These are phyloP conservation scores for Proliferodiscus dingleyae DNA, from an alignment of 2,329 filamentous ascomycete species.

Conservation along the genomic window DNA sequence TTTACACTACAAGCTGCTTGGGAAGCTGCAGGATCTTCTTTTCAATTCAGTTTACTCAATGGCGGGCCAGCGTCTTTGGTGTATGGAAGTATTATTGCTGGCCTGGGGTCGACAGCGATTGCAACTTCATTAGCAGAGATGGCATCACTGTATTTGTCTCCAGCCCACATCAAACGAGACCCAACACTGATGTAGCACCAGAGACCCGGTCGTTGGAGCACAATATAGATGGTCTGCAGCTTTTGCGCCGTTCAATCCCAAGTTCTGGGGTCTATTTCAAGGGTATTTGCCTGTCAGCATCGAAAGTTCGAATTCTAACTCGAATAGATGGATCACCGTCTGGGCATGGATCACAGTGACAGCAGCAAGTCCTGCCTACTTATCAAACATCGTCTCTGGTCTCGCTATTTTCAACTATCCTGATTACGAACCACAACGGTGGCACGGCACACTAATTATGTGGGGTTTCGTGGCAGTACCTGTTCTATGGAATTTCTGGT, in stretches of 20 bases:
- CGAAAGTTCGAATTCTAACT: not conserved
- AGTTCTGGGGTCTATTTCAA: slow-evolving; percentile 13
- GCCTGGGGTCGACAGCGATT: slow-evolving; percentile 5
- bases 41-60: slow-evolving; percentile 11
- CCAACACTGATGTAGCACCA: not conserved
- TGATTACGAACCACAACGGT: slow-evolving; percentile 31
- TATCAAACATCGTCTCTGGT: slow-evolving; percentile 8
- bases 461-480: slow-evolving; percentile 37
- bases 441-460: slow-evolving; percentile 38
- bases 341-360: slow-evolving; percentile 7
- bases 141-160: slow-evolving; percentile 4
- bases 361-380: slow-evolving; percentile 9
- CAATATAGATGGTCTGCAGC: slow-evolving; percentile 14
- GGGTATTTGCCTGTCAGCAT: not conserved
- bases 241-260: slow-evolving; percentile 8
- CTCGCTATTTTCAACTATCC: slow-evolving; percentile 29
- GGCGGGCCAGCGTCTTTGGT: slow-evolving; percentile 13
- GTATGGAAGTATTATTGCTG: slow-evolving; percentile 9
- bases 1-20: slow-evolving; percentile 13
- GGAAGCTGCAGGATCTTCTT: slow-evolving; percentile 9
- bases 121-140: slow-evolving; percentile 14
- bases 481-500: slow-evolving; percentile 38
- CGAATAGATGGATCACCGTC: slow-evolving; percentile 2
- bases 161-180: too few species aligned
- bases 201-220: slow-evolving; percentile 7